Evolutionary conservation across 495 filamentous ascomycete species (phyloP).

Genomic region (Penicillium pulvis): DNA sequence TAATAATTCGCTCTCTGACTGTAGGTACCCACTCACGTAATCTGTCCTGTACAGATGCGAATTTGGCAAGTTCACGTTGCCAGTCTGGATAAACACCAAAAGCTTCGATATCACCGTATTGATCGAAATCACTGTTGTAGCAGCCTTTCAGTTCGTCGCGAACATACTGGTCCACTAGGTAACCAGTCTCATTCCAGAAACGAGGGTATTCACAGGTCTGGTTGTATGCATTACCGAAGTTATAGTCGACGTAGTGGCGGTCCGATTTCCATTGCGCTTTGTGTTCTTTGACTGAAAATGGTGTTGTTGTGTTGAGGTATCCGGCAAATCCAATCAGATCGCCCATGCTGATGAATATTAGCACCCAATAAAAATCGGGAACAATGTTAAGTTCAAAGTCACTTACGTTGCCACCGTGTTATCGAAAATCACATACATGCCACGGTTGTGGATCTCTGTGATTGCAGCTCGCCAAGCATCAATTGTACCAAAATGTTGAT

Average conservation of each 20-base stretch:
- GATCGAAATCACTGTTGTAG: constrained; percentile 70
- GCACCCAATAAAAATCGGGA: neutral
- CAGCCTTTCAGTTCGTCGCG: constrained; percentile 56
- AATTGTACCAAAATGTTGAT: constrained; percentile 69
- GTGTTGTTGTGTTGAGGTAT: constrained; percentile 65
- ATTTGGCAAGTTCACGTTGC: constrained; percentile 69
- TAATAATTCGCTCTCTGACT: constrained; percentile 59
- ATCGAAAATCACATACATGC: constrained; percentile 74
- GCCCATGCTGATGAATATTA: constrained; percentile 51
- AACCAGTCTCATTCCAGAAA: constrained; percentile 68
- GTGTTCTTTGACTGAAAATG: constrained; percentile 59
- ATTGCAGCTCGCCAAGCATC: constrained; percentile 65
- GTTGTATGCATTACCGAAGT: constrained; percentile 59
- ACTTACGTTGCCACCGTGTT: constrained; percentile 71
- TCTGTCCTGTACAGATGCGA: constrained; percentile 74
- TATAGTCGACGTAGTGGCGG: constrained; percentile 64
- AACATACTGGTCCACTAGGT: constrained; percentile 48
- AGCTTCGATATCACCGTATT: constrained; percentile 69
- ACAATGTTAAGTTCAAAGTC: neutral
- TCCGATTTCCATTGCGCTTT: constrained; percentile 59
- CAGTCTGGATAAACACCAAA: constrained; percentile 71
- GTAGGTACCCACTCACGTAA: constrained; percentile 69
- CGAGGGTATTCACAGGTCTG: constrained; percentile 62
- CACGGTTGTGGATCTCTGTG: constrained; percentile 62
- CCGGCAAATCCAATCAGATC: constrained; percentile 71